Evolutionary conservation across 2,329 filamentous ascomycete genomes (phyloP).

Genomic region (Aspergillus sojae): DNA sequence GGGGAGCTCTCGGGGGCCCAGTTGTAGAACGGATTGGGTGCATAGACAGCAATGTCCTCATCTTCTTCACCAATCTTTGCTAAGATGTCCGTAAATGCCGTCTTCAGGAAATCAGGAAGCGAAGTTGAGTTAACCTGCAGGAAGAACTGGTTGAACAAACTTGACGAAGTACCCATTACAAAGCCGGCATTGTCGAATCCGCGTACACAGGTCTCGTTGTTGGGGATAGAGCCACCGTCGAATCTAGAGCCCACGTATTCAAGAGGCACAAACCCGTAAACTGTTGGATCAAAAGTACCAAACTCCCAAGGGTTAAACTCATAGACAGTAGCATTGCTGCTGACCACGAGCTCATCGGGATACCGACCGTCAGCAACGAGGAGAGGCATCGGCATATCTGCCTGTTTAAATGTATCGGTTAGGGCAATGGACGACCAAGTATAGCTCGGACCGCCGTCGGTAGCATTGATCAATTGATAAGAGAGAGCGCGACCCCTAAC

Average conservation of each 20-base stretch:
- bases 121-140: constrained; percentile 61
- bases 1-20: constrained; percentile 64
- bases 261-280: constrained; percentile 70
- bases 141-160: constrained; percentile 80
- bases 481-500: constrained; percentile 69
- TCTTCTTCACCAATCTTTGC: constrained; percentile 57
- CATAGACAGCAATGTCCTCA: constrained; percentile 72
- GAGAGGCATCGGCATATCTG: constrained; percentile 69
- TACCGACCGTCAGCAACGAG: constrained; percentile 68
- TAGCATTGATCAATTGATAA: constrained; percentile 78
- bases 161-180: constrained; percentile 81
- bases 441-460: constrained; percentile 71
- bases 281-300: constrained; percentile 71
- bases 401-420: constrained; percentile 61
- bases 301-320: constrained; percentile 79
- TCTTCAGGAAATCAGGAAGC: constrained; percentile 53
- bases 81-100: constrained; percentile 58
- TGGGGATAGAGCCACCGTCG: constrained; percentile 59
- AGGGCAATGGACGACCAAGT: constrained; percentile 78
- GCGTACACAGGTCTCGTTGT: constrained; percentile 64
- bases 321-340: constrained; percentile 71
- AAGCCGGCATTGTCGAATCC: constrained; percentile 82
- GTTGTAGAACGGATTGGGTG: constrained; percentile 72
- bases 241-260: constrained; percentile 74
- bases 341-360: constrained; percentile 62